Conservation (phyloP, 345 rosid genomes). For the Draba incana region DNA sequence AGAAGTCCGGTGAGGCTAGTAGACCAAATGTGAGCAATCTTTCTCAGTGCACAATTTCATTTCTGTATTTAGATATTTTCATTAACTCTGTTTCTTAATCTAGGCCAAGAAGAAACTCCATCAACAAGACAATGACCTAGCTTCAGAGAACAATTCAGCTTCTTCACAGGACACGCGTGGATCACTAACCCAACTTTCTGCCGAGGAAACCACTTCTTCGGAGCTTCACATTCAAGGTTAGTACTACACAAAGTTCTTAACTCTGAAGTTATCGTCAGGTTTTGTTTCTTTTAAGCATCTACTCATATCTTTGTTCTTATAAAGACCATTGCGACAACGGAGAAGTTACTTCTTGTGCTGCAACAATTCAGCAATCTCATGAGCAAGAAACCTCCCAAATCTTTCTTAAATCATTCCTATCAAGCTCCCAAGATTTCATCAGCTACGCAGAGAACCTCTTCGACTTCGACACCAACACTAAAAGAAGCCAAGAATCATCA, state of each 20-base stretch:
- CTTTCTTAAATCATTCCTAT: constrained; percentile 49
- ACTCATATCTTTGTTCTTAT: constrained; percentile 26
- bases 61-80: not conserved
- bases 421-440: constrained; percentile 51
- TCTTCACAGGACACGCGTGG: constrained; percentile 10
- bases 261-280: constrained; percentile 1
- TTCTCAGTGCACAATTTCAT: not conserved
- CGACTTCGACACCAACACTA: constrained; percentile 40
- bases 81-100: constrained; percentile 24
- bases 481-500: constrained; percentile 23
- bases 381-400: constrained; percentile 33
- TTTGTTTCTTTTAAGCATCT: not conserved
- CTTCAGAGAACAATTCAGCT: constrained; percentile 30
- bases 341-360: constrained; percentile 42
- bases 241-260: constrained; percentile 3
- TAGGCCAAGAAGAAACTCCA: constrained; percentile 50
- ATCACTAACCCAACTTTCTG: constrained; percentile 38
- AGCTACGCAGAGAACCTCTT: constrained; percentile 56
- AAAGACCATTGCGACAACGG: constrained; percentile 43
- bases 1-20: constrained; percentile 36
- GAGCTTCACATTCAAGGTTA: constrained; percentile 60
- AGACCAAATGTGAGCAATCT: constrained; percentile 38
- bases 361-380: constrained; percentile 19
- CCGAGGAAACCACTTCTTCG: constrained; percentile 41
- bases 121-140: constrained; percentile 43